Evolutionary conservation across 352 stramenopile genomes (phyloP), one percentile per base, ranked within the genome.

Genomic region (Halophytophthora batemanensis): DNA sequence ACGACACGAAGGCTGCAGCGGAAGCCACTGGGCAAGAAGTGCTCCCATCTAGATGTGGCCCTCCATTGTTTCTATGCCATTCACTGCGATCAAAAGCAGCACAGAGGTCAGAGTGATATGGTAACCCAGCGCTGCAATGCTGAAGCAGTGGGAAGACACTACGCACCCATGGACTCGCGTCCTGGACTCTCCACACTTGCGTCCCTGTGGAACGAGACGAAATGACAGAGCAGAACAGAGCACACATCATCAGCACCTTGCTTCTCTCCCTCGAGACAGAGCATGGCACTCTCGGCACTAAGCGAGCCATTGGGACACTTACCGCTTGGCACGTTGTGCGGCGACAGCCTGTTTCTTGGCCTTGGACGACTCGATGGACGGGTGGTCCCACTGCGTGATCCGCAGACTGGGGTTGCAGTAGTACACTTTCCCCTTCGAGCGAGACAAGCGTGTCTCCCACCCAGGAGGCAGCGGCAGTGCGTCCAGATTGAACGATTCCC

Each of bases 341-440:
- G 69, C 64, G 33, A 62, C 66, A 4, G 62, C 71, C 31, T 80
- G 65, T 45, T 84, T 87, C 46, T 86, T 87, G 3, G 54, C 64
- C 42, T 78, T 86, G n/a, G 71, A 56, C 18, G 74, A 59, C 39
- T 88, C 77, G 15, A 86, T 61, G 0, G 74, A 86, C 13, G 85
- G 85, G 17, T 82, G 82, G n/a, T 93, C 78, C 85, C 85, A 95
- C 48, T 93, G 79, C 15, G 85, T 93, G 19, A 92, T 64, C 29
- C 77, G 70, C 28, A 90, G 41, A 14, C 56, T 60, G 17, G 83
- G 78, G 50, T 95, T 92, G 64, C 76, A 91, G 47, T 89, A 95
- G 69, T 95, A 95, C 31, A 79, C 70, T 45, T 91, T 91, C 17
- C 77, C 74, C 66, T 95, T 95, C 12, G 85, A 93, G 36, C 85